Conservation (phyloP, 2,329 filamentous ascomycete genomes). For the Thelonectria blattea region DNA sequence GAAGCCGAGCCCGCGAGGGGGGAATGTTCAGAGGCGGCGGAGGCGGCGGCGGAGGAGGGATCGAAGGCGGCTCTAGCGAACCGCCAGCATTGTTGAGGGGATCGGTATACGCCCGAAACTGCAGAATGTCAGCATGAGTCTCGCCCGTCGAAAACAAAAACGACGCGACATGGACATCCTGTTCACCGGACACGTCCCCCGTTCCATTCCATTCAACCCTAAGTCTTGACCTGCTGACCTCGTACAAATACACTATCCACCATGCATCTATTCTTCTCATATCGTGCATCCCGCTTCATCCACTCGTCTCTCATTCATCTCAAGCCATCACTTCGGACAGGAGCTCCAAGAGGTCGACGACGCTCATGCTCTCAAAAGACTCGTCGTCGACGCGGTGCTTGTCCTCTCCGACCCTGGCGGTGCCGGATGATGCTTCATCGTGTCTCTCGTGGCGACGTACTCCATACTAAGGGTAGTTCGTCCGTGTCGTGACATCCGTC, state of each 20-base stretch:
- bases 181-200: constrained; percentile 37
- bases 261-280: constrained; percentile 27
- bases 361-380: constrained; percentile 39
- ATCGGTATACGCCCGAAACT: constrained; percentile 68
- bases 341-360: constrained; percentile 36
- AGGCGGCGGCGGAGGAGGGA: constrained; percentile 67
- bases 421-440: constrained; percentile 22
- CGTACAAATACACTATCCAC: constrained; percentile 35
- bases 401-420: constrained; percentile 12
- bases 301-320: constrained; percentile 26
- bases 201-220: constrained; percentile 37
- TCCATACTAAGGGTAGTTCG: constrained; percentile 30
- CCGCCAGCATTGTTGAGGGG: constrained; percentile 54
- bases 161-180: constrained; percentile 34
- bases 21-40: constrained; percentile 83
- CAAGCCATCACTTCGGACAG: constrained; percentile 30
- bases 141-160: constrained; percentile 30
- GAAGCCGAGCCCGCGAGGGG: constrained; percentile 83
- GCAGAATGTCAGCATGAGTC: constrained; percentile 30
- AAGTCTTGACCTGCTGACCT: constrained; percentile 29
- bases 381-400: constrained; percentile 23
- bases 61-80: constrained; percentile 62
- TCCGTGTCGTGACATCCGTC: constrained; percentile 28
- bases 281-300: constrained; percentile 26
- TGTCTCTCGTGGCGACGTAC: constrained; percentile 23